These are phyloP conservation scores for Zostera marina DNA, from an alignment of 116 monocot species.

Conservation along the genomic window DNA sequence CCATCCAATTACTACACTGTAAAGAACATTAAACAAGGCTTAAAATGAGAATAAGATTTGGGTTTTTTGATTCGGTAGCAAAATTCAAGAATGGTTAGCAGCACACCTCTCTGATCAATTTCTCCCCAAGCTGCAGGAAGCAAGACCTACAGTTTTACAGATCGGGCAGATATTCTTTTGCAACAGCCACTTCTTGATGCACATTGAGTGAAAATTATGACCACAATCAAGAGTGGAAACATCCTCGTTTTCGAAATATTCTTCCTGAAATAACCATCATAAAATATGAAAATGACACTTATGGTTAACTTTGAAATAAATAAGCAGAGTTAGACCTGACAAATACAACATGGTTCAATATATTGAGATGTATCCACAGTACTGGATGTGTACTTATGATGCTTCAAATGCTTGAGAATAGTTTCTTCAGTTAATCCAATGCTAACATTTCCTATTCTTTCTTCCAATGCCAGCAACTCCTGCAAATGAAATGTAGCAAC, in stretches of 20 bases:
- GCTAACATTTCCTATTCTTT: constrained; percentile 81
- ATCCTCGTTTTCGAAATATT: constrained; percentile 26
- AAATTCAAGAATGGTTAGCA: too few relatives aligned
- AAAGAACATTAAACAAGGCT: too few relatives aligned
- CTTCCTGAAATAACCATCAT: constrained; percentile 23
- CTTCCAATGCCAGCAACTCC: constrained; percentile 91
- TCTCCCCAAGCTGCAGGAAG: constrained; percentile 11
- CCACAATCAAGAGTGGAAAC: constrained; percentile 39
- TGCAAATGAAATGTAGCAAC: constrained; percentile 8
- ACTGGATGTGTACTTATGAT: constrained; percentile 19
- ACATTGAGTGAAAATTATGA: constrained; percentile 35
- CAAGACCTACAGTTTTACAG: constrained; percentile 35
- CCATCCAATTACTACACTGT: too few relatives aligned
- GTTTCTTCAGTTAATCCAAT: constrained; percentile 75
- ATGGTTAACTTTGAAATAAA: neutral
- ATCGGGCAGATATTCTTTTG: constrained; percentile 53
- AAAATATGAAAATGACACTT: neutral
- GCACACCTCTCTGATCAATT: too few relatives aligned
- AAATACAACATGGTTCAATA: constrained; percentile 78
- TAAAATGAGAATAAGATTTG: too few relatives aligned
- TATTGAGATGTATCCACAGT: constrained; percentile 11
- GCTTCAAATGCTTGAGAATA: constrained; percentile 51
- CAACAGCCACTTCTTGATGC: constrained; percentile 47
- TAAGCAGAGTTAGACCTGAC: constrained; percentile 33
- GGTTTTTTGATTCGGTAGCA: too few relatives aligned